phyloP scores from a whole-genome alignment of 495 filamentous ascomycete genomes.

The Pseudotulostoma volvatum region DNA sequence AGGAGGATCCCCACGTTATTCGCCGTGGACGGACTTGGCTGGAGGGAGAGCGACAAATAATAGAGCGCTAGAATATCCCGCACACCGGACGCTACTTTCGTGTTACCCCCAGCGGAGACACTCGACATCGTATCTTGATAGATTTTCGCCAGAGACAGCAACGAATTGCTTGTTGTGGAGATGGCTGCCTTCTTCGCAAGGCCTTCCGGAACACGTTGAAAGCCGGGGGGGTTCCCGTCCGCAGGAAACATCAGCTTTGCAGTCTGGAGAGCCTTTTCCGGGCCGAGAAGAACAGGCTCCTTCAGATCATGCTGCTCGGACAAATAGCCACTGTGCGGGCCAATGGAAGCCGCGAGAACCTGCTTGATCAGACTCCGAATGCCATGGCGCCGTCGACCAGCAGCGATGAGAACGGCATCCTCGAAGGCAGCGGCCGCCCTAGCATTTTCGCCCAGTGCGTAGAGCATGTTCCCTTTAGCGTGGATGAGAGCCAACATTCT shows the following conservation, averaged over 20 bases:
- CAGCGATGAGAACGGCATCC: constrained; percentile 79
- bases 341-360: constrained; percentile 56
- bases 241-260: constrained; percentile 68
- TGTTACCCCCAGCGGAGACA: constrained; percentile 40
- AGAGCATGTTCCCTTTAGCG: constrained; percentile 96
- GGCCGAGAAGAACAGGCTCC: constrained; percentile 62
- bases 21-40: constrained; percentile 91
- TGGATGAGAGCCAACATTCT: constrained; percentile 84
- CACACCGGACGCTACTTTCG: constrained; percentile 47
- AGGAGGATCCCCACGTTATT: constrained; percentile 98
- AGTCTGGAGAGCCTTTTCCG: constrained; percentile 70
- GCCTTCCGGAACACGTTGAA: constrained; percentile 57
- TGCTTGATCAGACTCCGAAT: constrained; percentile 67
- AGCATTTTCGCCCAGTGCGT: constrained; percentile 70
- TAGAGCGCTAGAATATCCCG: constrained; percentile 92
- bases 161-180: constrained; percentile 87
- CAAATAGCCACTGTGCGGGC: constrained; percentile 7
- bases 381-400: constrained; percentile 52
- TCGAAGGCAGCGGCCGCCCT: constrained; percentile 85
- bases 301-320: constrained; percentile 15
- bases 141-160: constrained; percentile 92
- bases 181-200: constrained; percentile 64
- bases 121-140: constrained; percentile 96
- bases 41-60: constrained; percentile 86
- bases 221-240: constrained; percentile 67